Evolutionary conservation across 768 basidiomycete genomes (phyloP).

Genomic region (Podaxis sp.): DNA sequence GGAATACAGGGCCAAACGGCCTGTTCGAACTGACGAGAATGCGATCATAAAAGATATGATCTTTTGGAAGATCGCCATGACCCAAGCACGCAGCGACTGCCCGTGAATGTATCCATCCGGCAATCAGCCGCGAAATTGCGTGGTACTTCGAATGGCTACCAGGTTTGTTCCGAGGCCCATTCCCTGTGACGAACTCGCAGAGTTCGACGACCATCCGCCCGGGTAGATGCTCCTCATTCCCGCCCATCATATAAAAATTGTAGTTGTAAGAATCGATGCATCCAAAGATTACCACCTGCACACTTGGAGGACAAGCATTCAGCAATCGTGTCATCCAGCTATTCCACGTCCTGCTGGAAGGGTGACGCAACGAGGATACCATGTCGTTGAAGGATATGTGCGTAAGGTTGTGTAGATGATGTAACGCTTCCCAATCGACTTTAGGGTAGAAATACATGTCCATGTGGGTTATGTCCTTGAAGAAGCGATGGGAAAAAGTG

Average conservation of each 20-base stretch:
- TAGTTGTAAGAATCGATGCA: neutral
- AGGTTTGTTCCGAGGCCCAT: neutral
- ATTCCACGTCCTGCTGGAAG: neutral
- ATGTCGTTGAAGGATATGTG: neutral
- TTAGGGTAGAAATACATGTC: neutral
- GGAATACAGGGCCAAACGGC: neutral
- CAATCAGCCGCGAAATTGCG: neutral
- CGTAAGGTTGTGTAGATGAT: neutral
- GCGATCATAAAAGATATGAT: neutral
- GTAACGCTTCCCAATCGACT: neutral
- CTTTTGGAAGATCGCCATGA: neutral
- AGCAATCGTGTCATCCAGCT: neutral
- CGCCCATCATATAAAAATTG: neutral
- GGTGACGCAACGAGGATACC: neutral
- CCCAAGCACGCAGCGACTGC: neutral
- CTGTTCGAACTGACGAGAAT: neutral
- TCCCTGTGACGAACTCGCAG: neutral
- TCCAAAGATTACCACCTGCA: neutral
- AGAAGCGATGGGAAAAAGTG: neutral
- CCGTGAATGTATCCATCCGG: neutral
- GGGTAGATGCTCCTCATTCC: neutral
- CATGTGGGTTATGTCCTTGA: neutral
- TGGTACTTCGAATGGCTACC: neutral
- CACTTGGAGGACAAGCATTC: neutral
- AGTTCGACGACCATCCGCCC: neutral